Percentiles rank a stretch among this genome's conserved stretches.
phyloP scores from a whole-genome alignment of 2,329 filamentous ascomycete species.

The Ophiosphaerella korrae region DNA sequence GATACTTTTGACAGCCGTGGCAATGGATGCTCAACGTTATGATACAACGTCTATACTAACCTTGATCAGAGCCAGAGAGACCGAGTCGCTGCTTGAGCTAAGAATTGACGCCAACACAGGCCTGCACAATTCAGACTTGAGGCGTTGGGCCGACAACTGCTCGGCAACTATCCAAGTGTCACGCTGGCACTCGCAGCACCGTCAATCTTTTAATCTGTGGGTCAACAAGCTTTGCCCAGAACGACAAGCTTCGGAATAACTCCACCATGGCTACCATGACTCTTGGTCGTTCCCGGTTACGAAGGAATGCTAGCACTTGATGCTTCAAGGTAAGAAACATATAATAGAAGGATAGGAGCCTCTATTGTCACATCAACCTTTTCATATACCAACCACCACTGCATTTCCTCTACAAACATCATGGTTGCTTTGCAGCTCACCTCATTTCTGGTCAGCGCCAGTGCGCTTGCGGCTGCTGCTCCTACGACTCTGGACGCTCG shows the following conservation, averaged over 20 bases:
- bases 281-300: background rate
- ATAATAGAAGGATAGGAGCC: too few relatives aligned
- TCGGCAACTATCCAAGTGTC: too few relatives aligned
- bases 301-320: too few relatives aligned
- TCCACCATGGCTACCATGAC: background rate
- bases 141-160: too few relatives aligned
- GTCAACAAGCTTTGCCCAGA: slow-evolving; percentile 35
- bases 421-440: slow-evolving; percentile 29
- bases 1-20: background rate
- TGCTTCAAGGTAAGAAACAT: too few relatives aligned
- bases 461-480: slow-evolving; percentile 37
- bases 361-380: slow-evolving; percentile 3
- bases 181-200: background rate
- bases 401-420: slow-evolving; percentile 1
- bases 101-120: too few relatives aligned
- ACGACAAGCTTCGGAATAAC: slow-evolving; percentile 28
- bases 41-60: too few relatives aligned
- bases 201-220: slow-evolving; percentile 33
- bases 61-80: too few relatives aligned
- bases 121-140: too few relatives aligned
- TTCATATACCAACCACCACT: background rate
- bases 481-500: slow-evolving; percentile 35
- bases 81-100: too few relatives aligned
- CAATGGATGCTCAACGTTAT: too few relatives aligned
- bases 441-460: slow-evolving; percentile 32